Evolutionary conservation across 768 basidiomycete genomes (phyloP).

Genomic region (Boletellus sp.): DNA sequence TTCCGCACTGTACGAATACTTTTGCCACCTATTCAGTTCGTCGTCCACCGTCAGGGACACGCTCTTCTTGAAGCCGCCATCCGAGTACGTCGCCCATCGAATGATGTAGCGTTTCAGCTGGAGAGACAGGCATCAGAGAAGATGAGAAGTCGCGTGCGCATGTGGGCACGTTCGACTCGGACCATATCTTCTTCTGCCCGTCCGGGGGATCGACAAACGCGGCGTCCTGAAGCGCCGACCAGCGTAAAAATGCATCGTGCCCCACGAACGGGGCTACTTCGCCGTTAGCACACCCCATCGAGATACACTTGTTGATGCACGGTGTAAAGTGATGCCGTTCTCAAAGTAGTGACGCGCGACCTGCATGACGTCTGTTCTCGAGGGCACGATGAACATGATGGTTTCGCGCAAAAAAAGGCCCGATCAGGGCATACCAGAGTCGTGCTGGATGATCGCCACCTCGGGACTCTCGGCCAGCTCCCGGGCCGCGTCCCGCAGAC

Average conservation of each 20-base stretch:
- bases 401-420: too few relatives aligned
- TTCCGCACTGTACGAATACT: constrained; percentile 65
- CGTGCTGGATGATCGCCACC: constrained; percentile 89
- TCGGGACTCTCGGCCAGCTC: constrained; percentile 59
- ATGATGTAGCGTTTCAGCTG: constrained; percentile 23
- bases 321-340: constrained; percentile 90
- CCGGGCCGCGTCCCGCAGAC: constrained; percentile 84
- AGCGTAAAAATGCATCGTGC: constrained; percentile 86
- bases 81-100: constrained; percentile 77
- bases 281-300: constrained; percentile 73
- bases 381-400: too few relatives aligned
- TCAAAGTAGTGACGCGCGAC: constrained; percentile 89
- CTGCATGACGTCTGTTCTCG: constrained; percentile 72
- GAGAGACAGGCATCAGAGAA: constrained; percentile 20
- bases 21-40: constrained; percentile 93
- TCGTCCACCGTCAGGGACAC: constrained; percentile 89
- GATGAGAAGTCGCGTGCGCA: neutral
- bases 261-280: constrained; percentile 78
- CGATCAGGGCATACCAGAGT: constrained; percentile 54
- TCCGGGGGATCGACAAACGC: constrained; percentile 57
- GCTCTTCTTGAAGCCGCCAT: constrained; percentile 89
- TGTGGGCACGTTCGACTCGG: constrained; percentile 51
- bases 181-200: constrained; percentile 71
- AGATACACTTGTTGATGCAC: constrained; percentile 81
- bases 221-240: constrained; percentile 86